Conservation (phyloP, 2,329 filamentous ascomycete species). For the Colletotrichum trifolii region DNA sequence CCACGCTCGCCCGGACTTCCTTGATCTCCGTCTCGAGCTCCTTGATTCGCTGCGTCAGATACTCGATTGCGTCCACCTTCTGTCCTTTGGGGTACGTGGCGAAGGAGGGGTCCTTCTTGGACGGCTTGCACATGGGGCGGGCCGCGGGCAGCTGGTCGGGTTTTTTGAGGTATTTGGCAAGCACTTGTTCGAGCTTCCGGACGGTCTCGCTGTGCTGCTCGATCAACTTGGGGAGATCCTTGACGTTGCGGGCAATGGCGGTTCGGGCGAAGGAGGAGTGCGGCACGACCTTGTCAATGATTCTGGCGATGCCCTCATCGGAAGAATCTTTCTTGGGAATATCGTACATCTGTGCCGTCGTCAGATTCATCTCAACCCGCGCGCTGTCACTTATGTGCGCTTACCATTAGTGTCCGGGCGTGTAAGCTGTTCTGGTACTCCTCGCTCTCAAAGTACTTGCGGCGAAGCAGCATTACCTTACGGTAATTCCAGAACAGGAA, state of each 20-base stretch:
- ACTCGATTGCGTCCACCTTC: slow-evolving; percentile 94
- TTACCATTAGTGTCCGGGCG: slow-evolving; percentile 75
- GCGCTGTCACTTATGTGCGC: slow-evolving; percentile 32
- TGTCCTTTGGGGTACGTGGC: slow-evolving; percentile 72
- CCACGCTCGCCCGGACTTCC: slow-evolving; percentile 82
- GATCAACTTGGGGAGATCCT: slow-evolving; percentile 86
- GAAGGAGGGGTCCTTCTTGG: slow-evolving; percentile 80
- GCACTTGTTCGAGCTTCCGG: slow-evolving; percentile 80
- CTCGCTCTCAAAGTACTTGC: slow-evolving; percentile 83
- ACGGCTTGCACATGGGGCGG: slow-evolving; percentile 82
- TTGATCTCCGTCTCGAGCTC: slow-evolving; percentile 86
- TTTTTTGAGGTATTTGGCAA: slow-evolving; percentile 92
- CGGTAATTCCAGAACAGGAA: slow-evolving; percentile 94
- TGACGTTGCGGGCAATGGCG: slow-evolving; percentile 90
- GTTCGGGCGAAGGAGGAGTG: slow-evolving; percentile 82
- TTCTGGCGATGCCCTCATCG: slow-evolving; percentile 87
- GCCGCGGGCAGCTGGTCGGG: slow-evolving; percentile 81
- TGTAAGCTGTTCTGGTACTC: slow-evolving; percentile 92
- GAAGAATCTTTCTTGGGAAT: slow-evolving; percentile 80
- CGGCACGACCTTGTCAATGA: slow-evolving; percentile 84
- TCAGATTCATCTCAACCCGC: slow-evolving; percentile 9
- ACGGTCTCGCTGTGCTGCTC: slow-evolving; percentile 85
- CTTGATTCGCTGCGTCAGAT: slow-evolving; percentile 86
- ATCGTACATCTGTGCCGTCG: slow-evolving; percentile 77
- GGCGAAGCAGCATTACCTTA: slow-evolving; percentile 75